phyloP scores from a whole-genome alignment of 1,284 basidiomycete genomes.

The Trichosporon ovoides region DNA sequence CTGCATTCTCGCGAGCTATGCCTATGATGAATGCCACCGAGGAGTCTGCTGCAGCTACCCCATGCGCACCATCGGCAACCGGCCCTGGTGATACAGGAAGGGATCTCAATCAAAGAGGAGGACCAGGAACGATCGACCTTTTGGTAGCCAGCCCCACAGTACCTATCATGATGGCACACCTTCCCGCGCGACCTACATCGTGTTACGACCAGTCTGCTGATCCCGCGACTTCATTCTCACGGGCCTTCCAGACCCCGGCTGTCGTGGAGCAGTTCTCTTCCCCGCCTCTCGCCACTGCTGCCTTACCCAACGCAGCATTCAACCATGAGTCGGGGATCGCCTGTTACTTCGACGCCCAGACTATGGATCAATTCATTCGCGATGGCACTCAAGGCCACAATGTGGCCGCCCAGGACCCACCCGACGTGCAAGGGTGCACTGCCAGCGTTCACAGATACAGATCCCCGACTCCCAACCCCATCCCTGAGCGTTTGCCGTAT shows the following conservation, averaged over 20 bases:
- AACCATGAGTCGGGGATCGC: background rate
- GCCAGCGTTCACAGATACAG: background rate
- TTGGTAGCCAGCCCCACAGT: background rate
- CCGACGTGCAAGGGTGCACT: background rate
- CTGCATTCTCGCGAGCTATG: background rate
- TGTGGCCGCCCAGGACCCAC: background rate
- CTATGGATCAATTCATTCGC: background rate
- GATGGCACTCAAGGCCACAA: background rate
- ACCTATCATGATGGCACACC: background rate
- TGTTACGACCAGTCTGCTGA: background rate
- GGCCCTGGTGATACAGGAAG: no score
- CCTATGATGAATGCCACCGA: background rate
- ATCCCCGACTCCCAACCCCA: background rate
- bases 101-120: no score
- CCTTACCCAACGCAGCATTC: background rate
- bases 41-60: no score
- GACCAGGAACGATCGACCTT: no score
- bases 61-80: no score
- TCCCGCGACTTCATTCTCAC: background rate
- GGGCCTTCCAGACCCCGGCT: background rate
- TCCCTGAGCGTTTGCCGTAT: background rate
- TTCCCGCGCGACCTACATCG: background rate
- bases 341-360: background rate
- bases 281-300: background rate
- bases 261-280: background rate